A percentile compares a stretch with the other conserved stretches of the same genome.
Evolutionary conservation across 441 rosid genomes (phyloP).

Genomic region (Adansonia grandidieri): DNA sequence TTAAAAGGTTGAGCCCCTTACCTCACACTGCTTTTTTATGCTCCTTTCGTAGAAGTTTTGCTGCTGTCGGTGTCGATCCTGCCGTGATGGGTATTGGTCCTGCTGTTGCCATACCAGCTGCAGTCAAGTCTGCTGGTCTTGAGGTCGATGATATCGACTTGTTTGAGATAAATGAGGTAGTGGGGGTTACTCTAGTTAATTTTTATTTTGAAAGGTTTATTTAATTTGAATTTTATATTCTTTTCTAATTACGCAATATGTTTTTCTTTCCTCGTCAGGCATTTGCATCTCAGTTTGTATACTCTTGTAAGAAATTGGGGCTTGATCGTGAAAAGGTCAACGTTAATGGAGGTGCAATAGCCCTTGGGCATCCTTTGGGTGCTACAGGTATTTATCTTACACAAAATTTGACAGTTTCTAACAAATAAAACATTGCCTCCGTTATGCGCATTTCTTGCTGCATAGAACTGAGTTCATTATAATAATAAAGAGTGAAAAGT

Average conservation of each 20-base stretch:
- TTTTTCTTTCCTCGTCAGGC: conserved; percentile 44
- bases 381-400: conserved; percentile 57
- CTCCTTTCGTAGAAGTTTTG: conserved; percentile 55
- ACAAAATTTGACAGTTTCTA: conserved; percentile 7
- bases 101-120: conserved; percentile 73
- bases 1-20: background rate
- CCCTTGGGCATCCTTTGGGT: conserved; percentile 79
- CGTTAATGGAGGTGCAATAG: conserved; percentile 78
- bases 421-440: background rate
- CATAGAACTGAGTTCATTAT: background rate
- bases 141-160: conserved; percentile 54
- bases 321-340: conserved; percentile 62
- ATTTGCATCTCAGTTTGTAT: conserved; percentile 75
- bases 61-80: conserved; percentile 75
- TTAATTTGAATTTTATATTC: background rate
- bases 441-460: background rate
- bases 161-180: conserved; percentile 75
- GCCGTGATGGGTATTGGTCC: conserved; percentile 80
- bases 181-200: background rate
- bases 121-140: conserved; percentile 65
- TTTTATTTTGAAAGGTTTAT: conserved; percentile 5
- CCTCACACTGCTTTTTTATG: conserved; percentile 16
- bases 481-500: background rate
- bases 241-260: conserved; percentile 8
- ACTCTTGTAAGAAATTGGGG: conserved; percentile 59